Evolutionary conservation across 2,329 filamentous ascomycete species (phyloP).

Genomic region (Acrocalymma vagum): DNA sequence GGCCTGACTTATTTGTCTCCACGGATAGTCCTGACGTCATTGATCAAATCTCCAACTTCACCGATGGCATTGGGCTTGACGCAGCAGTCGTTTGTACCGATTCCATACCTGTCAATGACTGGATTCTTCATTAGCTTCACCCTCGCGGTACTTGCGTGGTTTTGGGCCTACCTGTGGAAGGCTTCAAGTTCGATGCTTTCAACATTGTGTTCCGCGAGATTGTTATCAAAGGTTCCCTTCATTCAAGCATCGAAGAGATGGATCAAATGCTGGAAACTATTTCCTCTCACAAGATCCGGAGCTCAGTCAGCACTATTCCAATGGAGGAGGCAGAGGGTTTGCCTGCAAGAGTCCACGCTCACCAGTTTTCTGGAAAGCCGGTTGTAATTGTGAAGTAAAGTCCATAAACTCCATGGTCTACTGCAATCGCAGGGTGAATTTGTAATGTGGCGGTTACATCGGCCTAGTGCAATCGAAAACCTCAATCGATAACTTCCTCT

Average conservation of each 20-base stretch:
- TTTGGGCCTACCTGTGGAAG: conserved; percentile 15
- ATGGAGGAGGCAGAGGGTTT: no score
- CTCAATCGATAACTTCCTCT: no score
- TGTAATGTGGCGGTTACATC: no score
- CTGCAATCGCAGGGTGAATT: no score
- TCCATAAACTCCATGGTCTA: no score
- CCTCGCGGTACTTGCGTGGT: conserved; percentile 14
- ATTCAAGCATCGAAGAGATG: not conserved
- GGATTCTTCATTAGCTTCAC: conserved; percentile 16
- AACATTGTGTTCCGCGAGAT: conserved; percentile 10
- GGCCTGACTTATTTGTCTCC: conserved; percentile 16
- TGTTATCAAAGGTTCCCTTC: conserved; percentile 3
- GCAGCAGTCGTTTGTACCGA: conserved; percentile 21
- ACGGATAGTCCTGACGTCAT: conserved; percentile 9
- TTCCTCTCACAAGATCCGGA: no score
- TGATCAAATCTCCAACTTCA: conserved; percentile 8
- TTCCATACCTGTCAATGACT: conserved; percentile 9
- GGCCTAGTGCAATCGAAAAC: no score
- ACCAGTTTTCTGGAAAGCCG: no score
- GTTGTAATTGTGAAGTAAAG: no score
- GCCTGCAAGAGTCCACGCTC: no score
- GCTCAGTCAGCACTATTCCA: no score
- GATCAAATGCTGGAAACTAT: conserved; percentile 3
- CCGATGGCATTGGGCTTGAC: conserved; percentile 11
- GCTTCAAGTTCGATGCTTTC: conserved; percentile 14